A percentile compares a stretch with the other conserved stretches of the same genome.
These are phyloP conservation scores for Hericium coralloides DNA, from an alignment of 768 basidiomycete genomes.

Conservation along the genomic window DNA sequence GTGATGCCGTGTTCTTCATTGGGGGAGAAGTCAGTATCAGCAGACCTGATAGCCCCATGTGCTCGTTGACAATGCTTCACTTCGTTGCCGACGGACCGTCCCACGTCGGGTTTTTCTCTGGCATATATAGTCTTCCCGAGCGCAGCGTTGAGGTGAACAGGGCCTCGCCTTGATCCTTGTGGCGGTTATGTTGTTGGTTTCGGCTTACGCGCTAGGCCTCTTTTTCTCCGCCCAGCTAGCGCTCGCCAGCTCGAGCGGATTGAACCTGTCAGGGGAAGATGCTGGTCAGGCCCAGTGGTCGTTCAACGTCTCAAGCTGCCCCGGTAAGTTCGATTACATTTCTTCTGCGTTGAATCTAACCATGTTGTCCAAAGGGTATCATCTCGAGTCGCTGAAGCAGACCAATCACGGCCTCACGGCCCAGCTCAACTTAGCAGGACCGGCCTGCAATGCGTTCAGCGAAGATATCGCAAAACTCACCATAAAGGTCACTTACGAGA, in stretches of 20 bases:
- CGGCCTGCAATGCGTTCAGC: slow-evolving; percentile 59
- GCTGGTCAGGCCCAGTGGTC: background rate
- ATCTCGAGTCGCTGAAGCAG: slow-evolving; percentile 34
- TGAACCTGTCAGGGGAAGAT: background rate
- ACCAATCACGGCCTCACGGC: slow-evolving; percentile 44
- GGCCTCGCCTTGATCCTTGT: background rate
- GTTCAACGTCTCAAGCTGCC: slow-evolving; percentile 12
- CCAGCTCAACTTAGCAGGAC: slow-evolving; percentile 41
- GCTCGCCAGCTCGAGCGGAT: background rate
- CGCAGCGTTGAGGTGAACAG: background rate
- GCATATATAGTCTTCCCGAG: background rate
- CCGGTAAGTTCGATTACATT: background rate
- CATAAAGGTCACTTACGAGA: slow-evolving; percentile 62
- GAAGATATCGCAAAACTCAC: slow-evolving; percentile 47
- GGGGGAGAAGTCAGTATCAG: background rate
- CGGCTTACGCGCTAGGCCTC: background rate
- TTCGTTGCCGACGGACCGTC: background rate
- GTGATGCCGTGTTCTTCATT: too few species aligned
- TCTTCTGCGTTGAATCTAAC: background rate
- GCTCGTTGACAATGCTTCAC: too few species aligned
- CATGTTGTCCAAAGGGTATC: slow-evolving; percentile 38
- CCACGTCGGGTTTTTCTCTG: background rate
- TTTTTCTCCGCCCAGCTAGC: background rate
- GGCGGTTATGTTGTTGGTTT: background rate
- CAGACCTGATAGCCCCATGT: background rate